phyloP scores from a whole-genome alignment of 352 stramenopile species.

The Aphanomyces cochlioides region DNA sequence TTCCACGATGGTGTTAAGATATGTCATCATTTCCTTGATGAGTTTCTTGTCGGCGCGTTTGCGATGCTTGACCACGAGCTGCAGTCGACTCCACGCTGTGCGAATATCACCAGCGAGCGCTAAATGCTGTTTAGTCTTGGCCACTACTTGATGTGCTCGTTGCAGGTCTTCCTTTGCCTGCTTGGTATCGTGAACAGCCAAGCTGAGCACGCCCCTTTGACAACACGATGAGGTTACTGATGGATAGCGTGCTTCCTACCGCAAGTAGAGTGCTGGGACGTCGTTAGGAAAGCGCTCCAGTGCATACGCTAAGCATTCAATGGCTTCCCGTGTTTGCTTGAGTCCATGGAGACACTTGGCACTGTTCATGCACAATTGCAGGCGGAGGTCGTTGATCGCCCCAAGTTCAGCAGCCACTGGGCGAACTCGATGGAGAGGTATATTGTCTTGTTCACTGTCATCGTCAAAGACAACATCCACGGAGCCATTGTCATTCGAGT shows the following conservation, averaged over 20 bases:
- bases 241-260: constrained; percentile 14
- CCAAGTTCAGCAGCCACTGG: constrained; percentile 50
- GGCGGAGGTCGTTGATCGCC: constrained; percentile 48
- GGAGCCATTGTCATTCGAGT: constrained; percentile 41
- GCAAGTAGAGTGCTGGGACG: constrained; percentile 65
- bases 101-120: constrained; percentile 45
- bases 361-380: constrained; percentile 82
- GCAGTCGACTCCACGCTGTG: constrained; percentile 66
- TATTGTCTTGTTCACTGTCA: constrained; percentile 46
- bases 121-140: constrained; percentile 36
- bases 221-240: neutral
- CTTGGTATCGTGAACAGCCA: constrained; percentile 61
- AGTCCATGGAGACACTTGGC: constrained; percentile 62
- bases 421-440: constrained; percentile 46
- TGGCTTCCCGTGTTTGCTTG: constrained; percentile 48
- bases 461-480: constrained; percentile 68
- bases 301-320: constrained; percentile 58
- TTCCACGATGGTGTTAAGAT: constrained; percentile 59
- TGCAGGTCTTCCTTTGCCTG: constrained; percentile 63
- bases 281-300: constrained; percentile 40
- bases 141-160: constrained; percentile 48
- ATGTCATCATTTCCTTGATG: constrained; percentile 80
- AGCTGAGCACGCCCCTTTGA: constrained; percentile 46
- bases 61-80: constrained; percentile 64
- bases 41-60: constrained; percentile 79